Evolutionary conservation across 805 yeast species (phyloP).

Genomic region (Starmera amethionina): DNA sequence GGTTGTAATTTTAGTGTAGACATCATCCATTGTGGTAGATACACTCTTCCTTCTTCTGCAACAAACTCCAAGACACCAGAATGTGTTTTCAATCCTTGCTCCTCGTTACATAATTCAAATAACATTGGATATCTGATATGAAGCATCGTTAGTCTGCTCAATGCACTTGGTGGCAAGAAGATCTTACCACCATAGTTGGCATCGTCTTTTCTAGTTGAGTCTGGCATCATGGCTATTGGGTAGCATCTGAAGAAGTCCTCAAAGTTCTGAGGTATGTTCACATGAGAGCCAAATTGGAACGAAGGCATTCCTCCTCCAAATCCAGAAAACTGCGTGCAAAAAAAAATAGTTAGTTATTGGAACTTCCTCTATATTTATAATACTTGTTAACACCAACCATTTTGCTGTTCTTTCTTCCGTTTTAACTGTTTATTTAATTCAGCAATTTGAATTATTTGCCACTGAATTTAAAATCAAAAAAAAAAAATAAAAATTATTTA

Average conservation of each 20-base stretch:
- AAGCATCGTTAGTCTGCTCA: slow-evolving; percentile 79
- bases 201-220: slow-evolving; percentile 54
- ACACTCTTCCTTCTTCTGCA: slow-evolving; percentile 95
- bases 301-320: slow-evolving; percentile 19
- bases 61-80: slow-evolving; percentile 94
- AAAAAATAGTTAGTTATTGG: no score
- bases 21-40: slow-evolving; percentile 97
- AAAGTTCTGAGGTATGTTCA: slow-evolving; percentile 36
- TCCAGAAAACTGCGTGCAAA: slow-evolving; percentile 26
- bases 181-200: slow-evolving; percentile 95
- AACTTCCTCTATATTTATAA: no score
- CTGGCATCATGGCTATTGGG: slow-evolving; percentile 82
- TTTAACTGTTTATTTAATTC: no score
- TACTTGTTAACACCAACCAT: no score
- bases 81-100: slow-evolving; percentile 52
- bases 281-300: slow-evolving; percentile 16
- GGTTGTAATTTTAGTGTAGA: slow-evolving; percentile 59
- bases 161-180: slow-evolving; percentile 86
- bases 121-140: slow-evolving; percentile 96
- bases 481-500: no score
- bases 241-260: slow-evolving; percentile 88
- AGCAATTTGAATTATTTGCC: no score
- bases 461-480: no score
- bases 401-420: not conserved
- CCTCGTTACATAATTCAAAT: slow-evolving; percentile 68